Percentiles rank a stretch among this genome's conserved stretches.
phyloP scores from a whole-genome alignment of 2,329 filamentous ascomycete genomes.

The Pyrenophora tritici-repentis region DNA sequence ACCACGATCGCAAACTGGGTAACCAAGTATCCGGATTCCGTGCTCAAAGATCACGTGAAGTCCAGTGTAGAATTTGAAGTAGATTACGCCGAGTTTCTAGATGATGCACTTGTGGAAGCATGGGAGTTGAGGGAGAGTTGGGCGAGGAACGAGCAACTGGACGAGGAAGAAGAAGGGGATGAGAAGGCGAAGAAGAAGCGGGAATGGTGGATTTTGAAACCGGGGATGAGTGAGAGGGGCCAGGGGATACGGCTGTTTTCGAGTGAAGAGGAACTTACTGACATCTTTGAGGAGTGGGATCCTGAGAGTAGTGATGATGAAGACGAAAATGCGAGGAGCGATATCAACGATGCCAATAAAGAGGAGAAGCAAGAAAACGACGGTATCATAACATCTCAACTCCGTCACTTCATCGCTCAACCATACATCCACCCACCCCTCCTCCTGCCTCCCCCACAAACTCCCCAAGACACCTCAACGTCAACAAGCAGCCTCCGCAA shows the following conservation, averaged over 20 bases:
- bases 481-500: conserved; percentile 62
- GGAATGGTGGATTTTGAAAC: conserved; percentile 98
- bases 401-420: conserved; percentile 94
- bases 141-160: conserved; percentile 63
- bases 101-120: conserved; percentile 87
- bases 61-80: conserved; percentile 86
- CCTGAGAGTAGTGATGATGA: conserved; percentile 69
- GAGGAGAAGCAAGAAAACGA: conserved; percentile 47
- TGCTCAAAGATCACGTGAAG: conserved; percentile 73
- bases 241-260: conserved; percentile 91
- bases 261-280: conserved; percentile 79
- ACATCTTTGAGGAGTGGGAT: conserved; percentile 93
- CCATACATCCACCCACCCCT: conserved; percentile 92
- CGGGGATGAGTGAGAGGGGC: conserved; percentile 94
- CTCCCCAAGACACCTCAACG: neutral
- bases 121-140: conserved; percentile 85
- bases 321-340: conserved; percentile 46
- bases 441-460: conserved; percentile 59
- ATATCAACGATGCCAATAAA: conserved; percentile 30
- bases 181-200: conserved; percentile 41
- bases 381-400: conserved; percentile 80
- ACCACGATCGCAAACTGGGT: conserved; percentile 84
- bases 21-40: conserved; percentile 76
- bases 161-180: conserved; percentile 36
- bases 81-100: conserved; percentile 95